A percentile compares a stretch with the other conserved stretches of the same genome.
Conservation (phyloP, 2,329 filamentous ascomycete species). For the Fusarium musae region DNA sequence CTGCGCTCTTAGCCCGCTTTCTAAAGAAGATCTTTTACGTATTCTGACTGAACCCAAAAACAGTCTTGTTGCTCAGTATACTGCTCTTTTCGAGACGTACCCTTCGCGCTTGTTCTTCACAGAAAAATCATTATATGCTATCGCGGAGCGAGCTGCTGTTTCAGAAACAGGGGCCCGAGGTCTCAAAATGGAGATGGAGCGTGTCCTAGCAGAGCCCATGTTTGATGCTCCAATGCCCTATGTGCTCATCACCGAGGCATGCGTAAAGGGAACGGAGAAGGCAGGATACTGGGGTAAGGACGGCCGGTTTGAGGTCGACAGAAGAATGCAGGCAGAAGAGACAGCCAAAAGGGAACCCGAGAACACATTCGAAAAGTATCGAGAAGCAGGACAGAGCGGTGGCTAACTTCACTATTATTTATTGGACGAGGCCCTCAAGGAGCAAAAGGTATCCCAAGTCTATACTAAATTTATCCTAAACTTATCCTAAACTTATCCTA, state of each 20-base stretch:
- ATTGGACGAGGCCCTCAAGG: neutral
- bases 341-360: constrained; percentile 28
- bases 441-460: no score
- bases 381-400: constrained; percentile 60
- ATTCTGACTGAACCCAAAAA: constrained; percentile 95
- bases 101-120: constrained; percentile 88
- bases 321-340: constrained; percentile 73
- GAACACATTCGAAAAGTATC: constrained; percentile 54
- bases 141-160: constrained; percentile 74
- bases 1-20: constrained; percentile 83
- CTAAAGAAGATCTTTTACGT: constrained; percentile 75
- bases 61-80: constrained; percentile 88
- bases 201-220: constrained; percentile 81
- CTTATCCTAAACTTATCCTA: no score
- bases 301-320: constrained; percentile 74
- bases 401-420: constrained; percentile 48
- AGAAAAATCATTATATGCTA: constrained; percentile 79
- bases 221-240: constrained; percentile 83
- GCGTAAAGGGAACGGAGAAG: constrained; percentile 71
- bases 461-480: no score
- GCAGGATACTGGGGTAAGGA: constrained; percentile 75
- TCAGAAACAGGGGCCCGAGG: constrained; percentile 81
- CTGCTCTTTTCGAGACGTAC: constrained; percentile 82
- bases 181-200: constrained; percentile 83
- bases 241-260: constrained; percentile 77